Base-by-base conservation (phyloP, 305 asterid genomes). In the Fraxinus paxiana region DNA sequence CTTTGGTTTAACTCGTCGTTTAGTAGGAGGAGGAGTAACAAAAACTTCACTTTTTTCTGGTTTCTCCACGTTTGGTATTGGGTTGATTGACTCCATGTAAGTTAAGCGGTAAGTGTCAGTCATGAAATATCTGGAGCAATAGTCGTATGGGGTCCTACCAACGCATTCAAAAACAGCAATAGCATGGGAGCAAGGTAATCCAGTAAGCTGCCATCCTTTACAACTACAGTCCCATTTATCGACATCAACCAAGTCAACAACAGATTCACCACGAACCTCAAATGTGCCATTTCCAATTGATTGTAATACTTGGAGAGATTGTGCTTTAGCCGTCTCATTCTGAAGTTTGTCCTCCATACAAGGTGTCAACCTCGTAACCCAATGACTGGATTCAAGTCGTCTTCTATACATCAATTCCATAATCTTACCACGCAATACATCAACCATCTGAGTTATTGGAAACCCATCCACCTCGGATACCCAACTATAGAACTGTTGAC, bases 381-480 rank as follows among this genome's bases (percentile, higher is more conserved):
- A 96, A 78, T 92, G 92, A 81, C 89, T 88, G 70, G 97, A 94
- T 70, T 96, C 98, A 74, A 91, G 92, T 33, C 97, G 81, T 13
- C 97, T 90, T 77, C 88, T 84, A 54, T 92, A 91, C 61, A 92
- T 92, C 86, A 92, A 76, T 82, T 96, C 97, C 99, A 96, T 96
- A 85, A 94, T 92, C 92, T 89, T 96, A 34, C 98, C 98, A 22
- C 97, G 90, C 84, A 96, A 82, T 51, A 92, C 98, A 82, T 96
- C 97, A 78, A 96, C 91, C 95, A 94, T 91, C 90, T 96, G 99
- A 22, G 98, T 96, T 82, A 96, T 94, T 79, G 99, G 99, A 87
- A 94, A 80, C 90, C 94, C 99, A 70, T 93, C 96, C 73, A 89
- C 99, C 90, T 96, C 99, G 1, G 96, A 87, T 72, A 94, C 97